Conservation (phyloP, 2,329 filamentous ascomycete genomes). For the Teratosphaeria zuluensis region DNA sequence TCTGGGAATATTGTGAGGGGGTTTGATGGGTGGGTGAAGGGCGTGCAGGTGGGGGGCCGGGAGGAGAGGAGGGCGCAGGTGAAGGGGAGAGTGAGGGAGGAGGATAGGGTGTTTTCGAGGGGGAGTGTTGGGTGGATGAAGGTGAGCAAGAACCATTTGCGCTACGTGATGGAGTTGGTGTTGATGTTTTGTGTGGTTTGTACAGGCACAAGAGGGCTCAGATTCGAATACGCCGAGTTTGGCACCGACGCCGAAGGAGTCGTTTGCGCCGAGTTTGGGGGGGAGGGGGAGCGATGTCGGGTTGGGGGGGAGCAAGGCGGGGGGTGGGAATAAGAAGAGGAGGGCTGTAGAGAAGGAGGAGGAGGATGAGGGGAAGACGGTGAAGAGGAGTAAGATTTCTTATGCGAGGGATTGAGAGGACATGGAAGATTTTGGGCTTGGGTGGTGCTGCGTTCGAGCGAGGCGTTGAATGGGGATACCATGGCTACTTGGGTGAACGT, state of each 20-base stretch:
- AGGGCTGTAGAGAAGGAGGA: constrained; percentile 29
- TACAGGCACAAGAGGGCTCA: constrained; percentile 20
- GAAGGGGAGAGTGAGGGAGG: constrained; percentile 49
- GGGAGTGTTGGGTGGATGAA: constrained; percentile 28
- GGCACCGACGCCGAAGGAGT: constrained; percentile 39
- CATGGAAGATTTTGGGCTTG: background rate
- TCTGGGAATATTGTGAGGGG: constrained; percentile 93
- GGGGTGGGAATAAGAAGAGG: constrained; percentile 37
- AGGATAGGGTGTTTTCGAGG: constrained; percentile 58
- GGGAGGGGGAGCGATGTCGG: constrained; percentile 35
- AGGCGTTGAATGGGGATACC: background rate
- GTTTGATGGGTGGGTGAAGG: constrained; percentile 98
- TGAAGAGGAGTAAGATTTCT: constrained; percentile 42
- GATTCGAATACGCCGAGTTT: constrained; percentile 34
- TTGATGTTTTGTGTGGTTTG: background rate
- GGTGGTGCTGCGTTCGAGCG: background rate
- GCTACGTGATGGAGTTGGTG: too few species aligned
- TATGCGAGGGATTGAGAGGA: constrained; percentile 35
- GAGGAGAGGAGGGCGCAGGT: background rate
- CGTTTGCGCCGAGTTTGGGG: constrained; percentile 32
- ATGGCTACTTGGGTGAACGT: background rate
- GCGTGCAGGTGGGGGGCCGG: constrained; percentile 40
- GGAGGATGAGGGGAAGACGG: constrained; percentile 35
- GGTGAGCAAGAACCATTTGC: too few species aligned
- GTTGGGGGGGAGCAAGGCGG: constrained; percentile 27